Evolutionary conservation across 257 asterid species (phyloP).

Genomic region (Capsicum pubescens): DNA sequence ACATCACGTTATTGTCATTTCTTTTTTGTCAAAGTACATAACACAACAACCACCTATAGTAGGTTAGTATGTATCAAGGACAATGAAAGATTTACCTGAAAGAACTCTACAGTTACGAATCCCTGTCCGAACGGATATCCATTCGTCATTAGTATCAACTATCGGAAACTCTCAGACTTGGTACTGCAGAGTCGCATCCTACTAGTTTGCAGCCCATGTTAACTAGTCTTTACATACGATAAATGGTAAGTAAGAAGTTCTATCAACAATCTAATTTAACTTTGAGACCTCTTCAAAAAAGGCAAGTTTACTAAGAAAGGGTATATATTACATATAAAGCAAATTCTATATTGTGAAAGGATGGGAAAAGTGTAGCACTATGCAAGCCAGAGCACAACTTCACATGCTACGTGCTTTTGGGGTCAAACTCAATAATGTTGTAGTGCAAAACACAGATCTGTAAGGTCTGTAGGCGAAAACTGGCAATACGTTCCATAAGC

Average conservation of each 20-base stretch:
- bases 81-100: slow-evolving; percentile 51
- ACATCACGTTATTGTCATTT: background rate
- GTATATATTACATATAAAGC: background rate
- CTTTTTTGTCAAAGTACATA: background rate
- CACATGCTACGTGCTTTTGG: background rate
- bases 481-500: background rate
- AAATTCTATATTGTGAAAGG: background rate
- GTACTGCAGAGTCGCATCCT: slow-evolving; percentile 89
- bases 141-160: slow-evolving; percentile 84
- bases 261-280: background rate
- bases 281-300: background rate
- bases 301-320: background rate
- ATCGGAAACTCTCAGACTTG: slow-evolving; percentile 75
- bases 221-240: slow-evolving; percentile 46
- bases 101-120: slow-evolving; percentile 80
- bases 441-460: background rate
- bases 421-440: background rate
- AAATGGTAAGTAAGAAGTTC: background rate
- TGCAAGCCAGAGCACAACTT: background rate
- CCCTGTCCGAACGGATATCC: slow-evolving; percentile 89
- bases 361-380: background rate
- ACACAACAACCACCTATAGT: background rate
- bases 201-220: slow-evolving; percentile 82
- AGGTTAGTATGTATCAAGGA: slow-evolving; percentile 27
- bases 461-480: background rate